Evolutionary conservation across 768 basidiomycete genomes (phyloP).

Genomic region (Suillus alpinus): DNA sequence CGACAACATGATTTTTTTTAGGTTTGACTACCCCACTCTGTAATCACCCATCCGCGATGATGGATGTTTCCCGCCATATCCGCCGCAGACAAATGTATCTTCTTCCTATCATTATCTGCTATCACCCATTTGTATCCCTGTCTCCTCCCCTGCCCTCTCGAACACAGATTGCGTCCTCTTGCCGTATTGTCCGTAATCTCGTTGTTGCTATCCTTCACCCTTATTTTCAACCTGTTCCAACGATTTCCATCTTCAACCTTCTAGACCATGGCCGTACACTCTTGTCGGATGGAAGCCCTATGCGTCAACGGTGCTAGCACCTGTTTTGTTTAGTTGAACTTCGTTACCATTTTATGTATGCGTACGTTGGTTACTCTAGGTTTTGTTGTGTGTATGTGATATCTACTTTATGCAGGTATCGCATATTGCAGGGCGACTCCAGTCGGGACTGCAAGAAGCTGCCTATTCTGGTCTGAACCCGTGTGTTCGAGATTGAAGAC

Average conservation of each 20-base stretch:
- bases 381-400: slow-evolving; percentile 4
- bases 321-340: slow-evolving; percentile 15
- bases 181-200: slow-evolving; percentile 17
- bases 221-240: slow-evolving; percentile 25
- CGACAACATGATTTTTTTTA: slow-evolving; percentile 3
- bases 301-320: slow-evolving; percentile 4
- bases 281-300: slow-evolving; percentile 6
- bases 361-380: slow-evolving; percentile 21
- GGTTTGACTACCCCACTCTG: slow-evolving; percentile 19
- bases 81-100: slow-evolving; percentile 31
- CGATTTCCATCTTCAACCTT: slow-evolving; percentile 9
- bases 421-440: not conserved
- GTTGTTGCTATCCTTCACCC: slow-evolving; percentile 12
- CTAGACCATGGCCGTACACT: slow-evolving; percentile 7
- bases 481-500: not conserved
- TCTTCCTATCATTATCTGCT: slow-evolving; percentile 32
- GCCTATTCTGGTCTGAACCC: not conserved
- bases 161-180: slow-evolving; percentile 8
- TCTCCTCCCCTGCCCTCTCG: not conserved
- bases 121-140: slow-evolving; percentile 26
- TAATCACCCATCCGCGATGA: slow-evolving; percentile 12
- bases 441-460: not conserved
- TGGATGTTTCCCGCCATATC: slow-evolving; percentile 13
- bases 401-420: slow-evolving; percentile 8
- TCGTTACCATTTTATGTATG: slow-evolving; percentile 14